A percentile compares a stretch with the other conserved stretches of the same genome.
phyloP scores from a whole-genome alignment of 768 basidiomycete species.

The Chlorophyllum brunneum region DNA sequence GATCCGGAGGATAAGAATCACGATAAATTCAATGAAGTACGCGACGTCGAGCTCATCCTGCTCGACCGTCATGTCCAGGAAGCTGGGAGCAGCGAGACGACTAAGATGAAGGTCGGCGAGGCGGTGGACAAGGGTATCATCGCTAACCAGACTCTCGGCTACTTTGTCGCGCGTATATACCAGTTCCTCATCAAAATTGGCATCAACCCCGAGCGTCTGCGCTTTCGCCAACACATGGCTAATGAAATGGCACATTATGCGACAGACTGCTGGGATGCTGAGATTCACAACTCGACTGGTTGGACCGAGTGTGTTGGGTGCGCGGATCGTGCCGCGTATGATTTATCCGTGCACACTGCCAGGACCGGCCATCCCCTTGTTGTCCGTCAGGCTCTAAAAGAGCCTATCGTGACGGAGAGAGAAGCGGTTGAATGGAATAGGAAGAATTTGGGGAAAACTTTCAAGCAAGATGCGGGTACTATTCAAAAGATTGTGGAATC shows the following conservation, averaged over 20 bases:
- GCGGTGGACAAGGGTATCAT: constrained; percentile 84
- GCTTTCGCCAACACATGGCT: constrained; percentile 97
- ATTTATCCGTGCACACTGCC: constrained; percentile 83
- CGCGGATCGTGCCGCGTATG: constrained; percentile 97
- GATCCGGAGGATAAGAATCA: constrained; percentile 93
- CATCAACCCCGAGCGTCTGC: constrained; percentile 74
- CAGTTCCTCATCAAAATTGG: constrained; percentile 90
- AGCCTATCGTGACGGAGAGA: constrained; percentile 80
- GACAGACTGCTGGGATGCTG: constrained; percentile 99
- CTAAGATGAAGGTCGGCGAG: constrained; percentile 75
- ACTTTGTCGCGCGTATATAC: constrained; percentile 92
- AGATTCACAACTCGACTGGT: constrained; percentile 84
- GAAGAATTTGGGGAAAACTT: constrained; percentile 85
- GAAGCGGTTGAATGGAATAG: constrained; percentile 81
- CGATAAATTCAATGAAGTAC: constrained; percentile 76
- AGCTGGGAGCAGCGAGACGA: constrained; percentile 63
- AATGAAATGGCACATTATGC: constrained; percentile 99
- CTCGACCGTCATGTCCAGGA: constrained; percentile 84
- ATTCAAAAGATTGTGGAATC: constrained; percentile 62
- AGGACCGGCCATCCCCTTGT: constrained; percentile 83
- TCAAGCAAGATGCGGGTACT: constrained; percentile 74
- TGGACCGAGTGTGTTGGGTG: constrained; percentile 99
- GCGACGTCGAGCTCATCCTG: constrained; percentile 68
- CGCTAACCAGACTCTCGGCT: constrained; percentile 96
- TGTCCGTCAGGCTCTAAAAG: constrained; percentile 81